These are phyloP conservation scores for Friedmanniomyces endolithicus DNA, from an alignment of 495 filamentous ascomycete species.

Conservation along the genomic window DNA sequence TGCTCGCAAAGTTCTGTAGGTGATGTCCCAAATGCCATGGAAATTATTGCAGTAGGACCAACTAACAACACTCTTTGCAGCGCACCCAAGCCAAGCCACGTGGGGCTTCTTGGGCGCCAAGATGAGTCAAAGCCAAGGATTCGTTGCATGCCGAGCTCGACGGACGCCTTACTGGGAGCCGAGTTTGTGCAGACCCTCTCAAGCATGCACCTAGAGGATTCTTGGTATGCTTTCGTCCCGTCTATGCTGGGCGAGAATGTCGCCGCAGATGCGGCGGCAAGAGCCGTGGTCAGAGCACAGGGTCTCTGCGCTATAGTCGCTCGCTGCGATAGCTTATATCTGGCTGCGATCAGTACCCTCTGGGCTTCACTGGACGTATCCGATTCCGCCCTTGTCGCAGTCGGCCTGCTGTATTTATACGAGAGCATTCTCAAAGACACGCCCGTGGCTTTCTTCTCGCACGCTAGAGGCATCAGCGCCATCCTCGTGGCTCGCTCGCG, in stretches of 20 bases:
- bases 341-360: background rate
- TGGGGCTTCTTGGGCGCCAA: background rate
- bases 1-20: background rate
- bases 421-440: background rate
- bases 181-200: background rate
- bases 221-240: slow-evolving; percentile 1
- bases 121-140: slow-evolving; percentile 9
- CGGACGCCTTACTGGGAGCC: background rate
- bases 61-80: background rate
- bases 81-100: background rate
- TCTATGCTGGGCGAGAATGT: slow-evolving; percentile 1
- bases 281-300: background rate
- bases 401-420: slow-evolving; percentile 1
- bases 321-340: background rate
- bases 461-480: slow-evolving; percentile 2
- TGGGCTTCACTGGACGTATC: background rate
- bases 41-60: background rate
- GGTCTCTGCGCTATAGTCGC: background rate
- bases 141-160: background rate
- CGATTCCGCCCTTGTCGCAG: background rate
- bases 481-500: background rate
- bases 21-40: background rate
- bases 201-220: background rate
- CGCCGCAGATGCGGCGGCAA: background rate
- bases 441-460: background rate